Conservation (phyloP, 495 filamentous ascomycete species). For the Apiosordaria backusii region DNA sequence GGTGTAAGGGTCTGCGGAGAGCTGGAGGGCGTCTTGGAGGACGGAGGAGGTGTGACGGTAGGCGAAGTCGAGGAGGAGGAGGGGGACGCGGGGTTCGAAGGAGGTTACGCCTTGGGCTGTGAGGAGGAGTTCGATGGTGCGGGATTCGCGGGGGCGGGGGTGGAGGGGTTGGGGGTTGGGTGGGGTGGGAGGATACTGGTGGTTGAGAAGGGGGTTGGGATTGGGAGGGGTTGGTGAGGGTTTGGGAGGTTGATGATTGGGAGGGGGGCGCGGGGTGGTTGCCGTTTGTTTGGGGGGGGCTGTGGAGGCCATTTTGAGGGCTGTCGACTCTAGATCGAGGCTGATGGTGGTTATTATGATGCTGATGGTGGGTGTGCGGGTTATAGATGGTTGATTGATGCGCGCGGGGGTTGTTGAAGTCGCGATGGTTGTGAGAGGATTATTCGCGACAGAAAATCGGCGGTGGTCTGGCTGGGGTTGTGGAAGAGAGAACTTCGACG, state of each 20-base stretch:
- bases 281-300: slow-evolving; percentile 43
- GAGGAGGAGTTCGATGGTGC: slow-evolving; percentile 87
- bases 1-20: slow-evolving; percentile 60
- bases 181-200: slow-evolving; percentile 21
- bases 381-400: not conserved
- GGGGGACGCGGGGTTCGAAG: slow-evolving; percentile 90
- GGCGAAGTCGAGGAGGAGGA: slow-evolving; percentile 94
- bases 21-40: slow-evolving; percentile 62
- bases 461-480: not conserved
- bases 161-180: slow-evolving; percentile 27
- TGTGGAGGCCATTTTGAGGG: slow-evolving; percentile 15
- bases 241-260: slow-evolving; percentile 31
- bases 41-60: slow-evolving; percentile 74
- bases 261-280: slow-evolving; percentile 33
- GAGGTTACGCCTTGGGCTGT: slow-evolving; percentile 79
- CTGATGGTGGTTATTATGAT: not conserved
- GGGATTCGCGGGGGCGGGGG: slow-evolving; percentile 82
- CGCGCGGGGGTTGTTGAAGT: not conserved
- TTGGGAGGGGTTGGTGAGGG: slow-evolving; percentile 29
- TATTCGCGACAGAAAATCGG: not conserved
- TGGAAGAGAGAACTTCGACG: not conserved
- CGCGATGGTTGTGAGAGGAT: not conserved
- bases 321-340: not conserved
- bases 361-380: not conserved
- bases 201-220: slow-evolving; percentile 29